Evolutionary conservation across 1,139 yeast genomes (phyloP).

Genomic region (Hyphopichia pseudoburtonii): DNA sequence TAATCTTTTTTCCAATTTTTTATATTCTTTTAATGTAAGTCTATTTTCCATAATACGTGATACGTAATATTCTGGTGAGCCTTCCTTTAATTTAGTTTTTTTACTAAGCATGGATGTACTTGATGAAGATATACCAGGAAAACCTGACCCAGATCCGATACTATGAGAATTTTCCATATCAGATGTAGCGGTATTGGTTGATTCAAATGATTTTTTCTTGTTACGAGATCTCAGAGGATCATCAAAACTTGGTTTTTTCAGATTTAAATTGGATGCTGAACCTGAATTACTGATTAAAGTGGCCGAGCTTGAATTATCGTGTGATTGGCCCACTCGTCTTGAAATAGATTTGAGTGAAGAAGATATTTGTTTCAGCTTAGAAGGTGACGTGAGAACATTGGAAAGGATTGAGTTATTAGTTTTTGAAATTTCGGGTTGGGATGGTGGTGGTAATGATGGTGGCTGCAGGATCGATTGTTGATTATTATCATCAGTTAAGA

Average conservation of each 20-base stretch:
- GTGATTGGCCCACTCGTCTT: conserved; percentile 2
- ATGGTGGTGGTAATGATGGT: no score
- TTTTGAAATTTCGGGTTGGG: no score
- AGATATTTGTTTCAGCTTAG: conserved; percentile 2
- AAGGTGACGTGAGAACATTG: background rate
- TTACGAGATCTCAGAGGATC: background rate
- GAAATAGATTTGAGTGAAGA: background rate
- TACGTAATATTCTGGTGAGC: conserved; percentile 47
- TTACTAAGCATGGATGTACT: no score
- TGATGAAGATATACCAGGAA: no score
- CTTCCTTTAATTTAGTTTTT: conserved; percentile 31
- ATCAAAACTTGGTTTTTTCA: background rate
- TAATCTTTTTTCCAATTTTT: conserved; percentile 35
- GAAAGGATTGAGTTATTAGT: no score
- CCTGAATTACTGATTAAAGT: conserved; percentile 1
- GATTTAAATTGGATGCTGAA: background rate
- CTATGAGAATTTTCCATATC: conserved; percentile 8
- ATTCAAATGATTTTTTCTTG: conserved; percentile 14
- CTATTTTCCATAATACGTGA: conserved; percentile 36
- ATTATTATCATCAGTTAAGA: no score
- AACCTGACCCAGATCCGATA: background rate
- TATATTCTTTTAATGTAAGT: conserved; percentile 33
- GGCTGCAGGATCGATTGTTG: no score
- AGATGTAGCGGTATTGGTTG: no score
- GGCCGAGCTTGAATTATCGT: conserved; percentile 3